A percentile compares a stretch with the other conserved stretches of the same genome.
Conservation (phyloP, 768 basidiomycete species). For the Basidioascus undulatus region DNA sequence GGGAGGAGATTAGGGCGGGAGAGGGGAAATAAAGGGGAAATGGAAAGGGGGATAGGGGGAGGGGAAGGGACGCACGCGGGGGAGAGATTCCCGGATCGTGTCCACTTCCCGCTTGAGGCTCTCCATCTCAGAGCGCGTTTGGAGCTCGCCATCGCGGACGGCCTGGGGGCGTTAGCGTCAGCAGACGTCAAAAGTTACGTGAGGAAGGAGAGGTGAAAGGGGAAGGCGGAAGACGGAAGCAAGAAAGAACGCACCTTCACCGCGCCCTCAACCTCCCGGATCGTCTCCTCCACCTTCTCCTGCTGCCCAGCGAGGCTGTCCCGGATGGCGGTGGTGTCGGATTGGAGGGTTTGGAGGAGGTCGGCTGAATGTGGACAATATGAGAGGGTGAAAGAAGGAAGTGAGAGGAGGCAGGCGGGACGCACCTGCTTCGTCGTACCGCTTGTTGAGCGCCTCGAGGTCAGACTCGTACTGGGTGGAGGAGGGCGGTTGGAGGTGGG, state of each 20-base stretch:
- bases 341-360: conserved; percentile 56
- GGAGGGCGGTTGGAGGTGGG: conserved; percentile 70
- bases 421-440: conserved; percentile 71
- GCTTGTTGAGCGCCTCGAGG: conserved; percentile 54
- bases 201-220: too few relatives aligned
- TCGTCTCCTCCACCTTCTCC: conserved; percentile 42
- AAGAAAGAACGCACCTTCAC: too few relatives aligned
- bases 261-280: conserved; percentile 43
- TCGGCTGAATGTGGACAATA: too few relatives aligned
- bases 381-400: too few relatives aligned
- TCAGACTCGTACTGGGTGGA: conserved; percentile 75
- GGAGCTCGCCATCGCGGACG: conserved; percentile 53
- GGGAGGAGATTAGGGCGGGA: not conserved
- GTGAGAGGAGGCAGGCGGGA: too few relatives aligned
- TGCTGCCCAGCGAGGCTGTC: conserved; percentile 52
- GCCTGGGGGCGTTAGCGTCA: too few relatives aligned
- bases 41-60: not conserved
- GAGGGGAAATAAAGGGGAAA: not conserved
- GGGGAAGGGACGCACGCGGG: conserved; percentile 39
- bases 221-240: too few relatives aligned
- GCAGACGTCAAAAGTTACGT: too few relatives aligned
- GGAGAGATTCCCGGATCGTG: conserved; percentile 71
- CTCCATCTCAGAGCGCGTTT: conserved; percentile 64
- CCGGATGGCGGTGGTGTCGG: conserved; percentile 46
- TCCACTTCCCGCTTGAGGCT: conserved; percentile 80